A percentile compares a stretch with the other conserved stretches of the same genome.
Conservation (phyloP, 2,329 filamentous ascomycete genomes). For the Periconia sp. region DNA sequence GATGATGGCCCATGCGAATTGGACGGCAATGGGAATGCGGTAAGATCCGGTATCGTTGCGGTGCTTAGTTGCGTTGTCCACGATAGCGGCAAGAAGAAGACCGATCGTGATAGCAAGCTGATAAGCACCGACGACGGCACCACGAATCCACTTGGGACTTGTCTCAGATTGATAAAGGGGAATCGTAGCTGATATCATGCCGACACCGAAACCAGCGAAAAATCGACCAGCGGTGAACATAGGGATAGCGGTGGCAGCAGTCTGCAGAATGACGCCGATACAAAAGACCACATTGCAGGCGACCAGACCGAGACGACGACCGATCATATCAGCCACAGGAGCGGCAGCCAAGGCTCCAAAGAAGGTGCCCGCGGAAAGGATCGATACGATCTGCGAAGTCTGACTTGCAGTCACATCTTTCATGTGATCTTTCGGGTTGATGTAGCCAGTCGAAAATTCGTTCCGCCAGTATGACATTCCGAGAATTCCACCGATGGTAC, state of each 20-base stretch:
- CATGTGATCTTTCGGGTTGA: slow-evolving; percentile 46
- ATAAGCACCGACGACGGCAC: slow-evolving; percentile 72
- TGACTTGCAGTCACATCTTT: slow-evolving; percentile 52
- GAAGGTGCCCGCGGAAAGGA: slow-evolving; percentile 81
- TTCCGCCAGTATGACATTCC: slow-evolving; percentile 72
- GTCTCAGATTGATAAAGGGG: slow-evolving; percentile 77
- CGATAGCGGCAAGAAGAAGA: slow-evolving; percentile 68
- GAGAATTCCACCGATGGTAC: slow-evolving; percentile 64
- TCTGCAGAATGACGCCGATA: slow-evolving; percentile 49
- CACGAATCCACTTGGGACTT: slow-evolving; percentile 75
- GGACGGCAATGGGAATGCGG: slow-evolving; percentile 76
- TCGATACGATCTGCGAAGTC: slow-evolving; percentile 77
- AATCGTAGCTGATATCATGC: slow-evolving; percentile 53
- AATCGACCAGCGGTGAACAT: slow-evolving; percentile 50
- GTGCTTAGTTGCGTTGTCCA: slow-evolving; percentile 67
- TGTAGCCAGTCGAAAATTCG: slow-evolving; percentile 60
- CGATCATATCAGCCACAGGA: slow-evolving; percentile 68
- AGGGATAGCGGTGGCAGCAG: slow-evolving; percentile 39
- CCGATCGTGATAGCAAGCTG: slow-evolving; percentile 76
- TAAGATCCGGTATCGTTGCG: slow-evolving; percentile 69
- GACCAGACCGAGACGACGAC: slow-evolving; percentile 68
- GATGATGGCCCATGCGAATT: slow-evolving; percentile 75
- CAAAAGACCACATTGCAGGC: slow-evolving; percentile 43
- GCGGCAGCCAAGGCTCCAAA: slow-evolving; percentile 75
- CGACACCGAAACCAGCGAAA: slow-evolving; percentile 50